Evolutionary conservation across 352 stramenopile species (phyloP), one percentile per base, ranked within the genome.

Genomic region (Bremia lactucae): DNA sequence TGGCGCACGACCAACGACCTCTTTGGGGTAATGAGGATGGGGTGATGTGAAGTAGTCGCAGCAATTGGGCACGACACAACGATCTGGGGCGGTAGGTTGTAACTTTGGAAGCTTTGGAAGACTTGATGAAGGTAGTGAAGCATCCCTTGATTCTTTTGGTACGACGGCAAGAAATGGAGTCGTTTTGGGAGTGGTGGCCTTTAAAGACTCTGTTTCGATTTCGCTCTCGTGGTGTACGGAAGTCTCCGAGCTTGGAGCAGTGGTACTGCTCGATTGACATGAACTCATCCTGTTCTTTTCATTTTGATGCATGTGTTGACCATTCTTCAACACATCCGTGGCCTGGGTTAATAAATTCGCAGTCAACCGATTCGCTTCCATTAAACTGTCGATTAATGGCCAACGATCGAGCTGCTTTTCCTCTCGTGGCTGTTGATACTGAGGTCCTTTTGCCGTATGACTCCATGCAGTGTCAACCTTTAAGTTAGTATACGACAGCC

Each of bases 1-100:
- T 49, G 36, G 20, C 10, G 49, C 20, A 14, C 28, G 43, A 9
- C 46, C 57, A 23, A 67, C 52, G 23, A 42, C 38, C 25, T 63
- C 52, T 37, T 67, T 67, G 18, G 39, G 34, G 15, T 57, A 67
- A 29, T 67, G 57, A 37, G 52, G 57, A 25, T 63, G 52, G 9
- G 57, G 47, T 0, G 57, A 67, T 9, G 57, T 54, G 35, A 62
- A 67, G 29, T 42, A 63, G 29, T 67, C 57, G 33, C 57, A 67
- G 52, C 57, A 67, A 14, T 67, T 63, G 13, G 57, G 52, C 7
- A 58, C 29, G 6, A 67, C 52, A 24, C 43, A 49, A 29, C 34
- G 34, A 16, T 24, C 13, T 2, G 44, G 52, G 36, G 52, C 15
- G 19, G 36, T 55, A 18, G 44, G 47, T 52, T 29, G 47, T 25